These are phyloP conservation scores for Periconia digitata DNA, from an alignment of 2,329 filamentous ascomycete species.

Conservation along the genomic window DNA sequence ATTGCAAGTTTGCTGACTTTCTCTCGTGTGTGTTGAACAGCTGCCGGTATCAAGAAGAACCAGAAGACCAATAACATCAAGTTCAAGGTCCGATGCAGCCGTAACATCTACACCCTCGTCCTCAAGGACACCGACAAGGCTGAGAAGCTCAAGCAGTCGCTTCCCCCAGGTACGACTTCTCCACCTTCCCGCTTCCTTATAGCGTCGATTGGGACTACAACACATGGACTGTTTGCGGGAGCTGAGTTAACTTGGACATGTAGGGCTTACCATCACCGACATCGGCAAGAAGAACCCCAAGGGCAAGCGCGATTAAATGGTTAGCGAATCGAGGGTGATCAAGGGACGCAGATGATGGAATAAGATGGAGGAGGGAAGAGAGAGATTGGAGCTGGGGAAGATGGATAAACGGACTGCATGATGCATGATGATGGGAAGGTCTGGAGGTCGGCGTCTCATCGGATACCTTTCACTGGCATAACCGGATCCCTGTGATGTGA, in stretches of 20 bases:
- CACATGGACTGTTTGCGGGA: not conserved
- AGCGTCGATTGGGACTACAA: not conserved
- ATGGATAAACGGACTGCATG: constrained; percentile 1
- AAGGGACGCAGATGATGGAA: constrained; percentile 9
- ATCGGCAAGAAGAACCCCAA: constrained; percentile 65
- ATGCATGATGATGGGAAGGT: constrained; percentile 20
- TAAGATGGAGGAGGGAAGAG: not conserved
- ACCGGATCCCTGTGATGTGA: constrained; percentile 21
- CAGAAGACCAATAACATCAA: constrained; percentile 89
- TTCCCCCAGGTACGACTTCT: constrained; percentile 81
- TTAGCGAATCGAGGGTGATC: constrained; percentile 2
- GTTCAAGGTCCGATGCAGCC: constrained; percentile 99
- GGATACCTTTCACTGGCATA: constrained; percentile 39
- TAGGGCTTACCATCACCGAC: constrained; percentile 62
- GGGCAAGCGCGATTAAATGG: constrained; percentile 50
- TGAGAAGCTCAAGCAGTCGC: constrained; percentile 99
- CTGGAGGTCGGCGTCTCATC: constrained; percentile 33
- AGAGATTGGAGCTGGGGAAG: not conserved
- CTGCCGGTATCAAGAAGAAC: constrained; percentile 76
- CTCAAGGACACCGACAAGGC: constrained; percentile 99
- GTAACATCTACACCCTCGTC: constrained; percentile 95
- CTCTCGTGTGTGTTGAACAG: constrained; percentile 37
- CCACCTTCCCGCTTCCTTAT: not conserved
- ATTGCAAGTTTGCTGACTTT: too few species aligned
- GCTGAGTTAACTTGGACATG: constrained; percentile 14